Conservation (phyloP, 2,329 filamentous ascomycete genomes). For the Fusarium nelsonii region DNA sequence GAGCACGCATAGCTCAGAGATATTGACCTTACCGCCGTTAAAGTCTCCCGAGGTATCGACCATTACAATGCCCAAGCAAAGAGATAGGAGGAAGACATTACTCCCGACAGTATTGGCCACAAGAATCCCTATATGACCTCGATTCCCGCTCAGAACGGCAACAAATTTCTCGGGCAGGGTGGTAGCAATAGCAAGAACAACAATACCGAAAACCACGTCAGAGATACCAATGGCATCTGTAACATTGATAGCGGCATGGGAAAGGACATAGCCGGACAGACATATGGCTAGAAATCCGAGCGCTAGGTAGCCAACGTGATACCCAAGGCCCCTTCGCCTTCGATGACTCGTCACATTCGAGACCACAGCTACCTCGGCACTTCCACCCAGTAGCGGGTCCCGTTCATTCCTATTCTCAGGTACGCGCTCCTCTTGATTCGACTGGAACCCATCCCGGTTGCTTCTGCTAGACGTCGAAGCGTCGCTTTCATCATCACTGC, state of each 20-base stretch:
- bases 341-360: fast-evolving
- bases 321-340: not conserved
- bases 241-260: not conserved
- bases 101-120: not conserved
- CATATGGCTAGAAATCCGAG: not conserved
- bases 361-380: fast-evolving
- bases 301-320: not conserved
- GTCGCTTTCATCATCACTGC: not conserved
- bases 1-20: not conserved
- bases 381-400: not conserved
- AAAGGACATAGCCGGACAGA: not conserved
- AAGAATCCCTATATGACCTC: not conserved
- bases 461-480: not conserved
- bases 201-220: not conserved
- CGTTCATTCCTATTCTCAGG: not conserved
- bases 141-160: not conserved
- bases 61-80: not conserved
- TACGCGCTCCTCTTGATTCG: fast-evolving
- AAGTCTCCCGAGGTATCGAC: not conserved
- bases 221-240: not conserved
- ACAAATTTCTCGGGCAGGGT: not conserved
- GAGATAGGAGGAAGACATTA: not conserved
- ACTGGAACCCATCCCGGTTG: not conserved
- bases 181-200: not conserved
- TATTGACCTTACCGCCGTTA: fast-evolving